These are phyloP conservation scores for Reutealis trisperma DNA, from an alignment of 345 rosid species.

Conservation along the genomic window DNA sequence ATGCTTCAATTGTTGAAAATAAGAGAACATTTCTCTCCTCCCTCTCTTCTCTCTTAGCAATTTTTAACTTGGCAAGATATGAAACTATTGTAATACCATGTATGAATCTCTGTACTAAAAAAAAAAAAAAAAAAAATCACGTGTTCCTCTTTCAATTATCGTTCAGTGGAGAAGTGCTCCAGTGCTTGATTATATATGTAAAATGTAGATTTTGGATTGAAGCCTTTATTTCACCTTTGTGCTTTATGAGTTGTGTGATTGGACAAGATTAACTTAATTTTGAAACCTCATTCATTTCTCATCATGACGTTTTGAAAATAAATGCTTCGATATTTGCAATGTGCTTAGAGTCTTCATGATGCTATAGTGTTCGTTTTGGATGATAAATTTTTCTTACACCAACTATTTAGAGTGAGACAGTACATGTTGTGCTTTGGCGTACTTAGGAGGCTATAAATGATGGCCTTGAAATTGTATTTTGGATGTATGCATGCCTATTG, in stretches of 20 bases:
- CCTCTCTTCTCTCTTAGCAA: neutral
- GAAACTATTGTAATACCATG: neutral
- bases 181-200: neutral
- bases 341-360: neutral
- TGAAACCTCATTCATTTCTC: neutral
- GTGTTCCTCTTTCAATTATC: neutral
- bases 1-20: neutral
- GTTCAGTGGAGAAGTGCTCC: neutral
- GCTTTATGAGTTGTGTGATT: neutral
- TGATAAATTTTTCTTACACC: neutral
- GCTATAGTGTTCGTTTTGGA: neutral
- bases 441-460: neutral
- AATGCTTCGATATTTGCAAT: neutral
- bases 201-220: neutral
- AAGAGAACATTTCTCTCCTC: neutral
- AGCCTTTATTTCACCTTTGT: neutral
- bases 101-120: neutral
- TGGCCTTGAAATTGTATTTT: conserved; percentile 4
- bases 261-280: neutral
- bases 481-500: neutral
- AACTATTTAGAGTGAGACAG: neutral
- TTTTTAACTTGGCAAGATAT: neutral
- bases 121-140: neutral
- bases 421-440: neutral
- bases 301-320: neutral